Evolutionary conservation across 1,284 basidiomycete species (phyloP).

Genomic region (Agroathelia rolfsii): DNA sequence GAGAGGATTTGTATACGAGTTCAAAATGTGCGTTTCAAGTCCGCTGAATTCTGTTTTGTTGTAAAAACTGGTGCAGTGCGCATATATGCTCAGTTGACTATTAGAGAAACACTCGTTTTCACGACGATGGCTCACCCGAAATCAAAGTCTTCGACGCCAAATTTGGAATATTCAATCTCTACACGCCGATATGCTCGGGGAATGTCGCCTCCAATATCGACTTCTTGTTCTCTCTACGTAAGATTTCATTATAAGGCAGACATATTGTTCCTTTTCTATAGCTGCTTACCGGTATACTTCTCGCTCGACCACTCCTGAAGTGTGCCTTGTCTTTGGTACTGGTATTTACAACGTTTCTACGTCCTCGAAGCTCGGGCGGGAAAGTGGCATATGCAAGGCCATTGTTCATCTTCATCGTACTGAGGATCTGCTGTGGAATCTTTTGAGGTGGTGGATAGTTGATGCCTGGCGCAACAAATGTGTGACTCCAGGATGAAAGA

Average conservation of each 20-base stretch:
- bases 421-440: conserved; percentile 72
- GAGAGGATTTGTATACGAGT: conserved; percentile 94
- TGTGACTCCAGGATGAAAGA: conserved; percentile 70
- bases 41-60: conserved; percentile 87
- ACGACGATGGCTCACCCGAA: conserved; percentile 57
- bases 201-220: conserved; percentile 46
- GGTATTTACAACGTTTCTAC: conserved; percentile 59
- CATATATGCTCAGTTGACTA: conserved; percentile 6
- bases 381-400: conserved; percentile 81
- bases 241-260: conserved; percentile 4
- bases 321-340: conserved; percentile 45
- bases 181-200: conserved; percentile 85
- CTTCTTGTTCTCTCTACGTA: conserved; percentile 37
- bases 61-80: conserved; percentile 59
- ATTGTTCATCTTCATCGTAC: conserved; percentile 78
- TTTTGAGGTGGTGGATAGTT: conserved; percentile 58
- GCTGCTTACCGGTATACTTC: conserved; percentile 30
- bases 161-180: conserved; percentile 97
- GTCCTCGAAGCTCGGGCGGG: conserved; percentile 76
- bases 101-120: conserved; percentile 3
- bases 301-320: conserved; percentile 77
- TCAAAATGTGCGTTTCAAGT: conserved; percentile 93
- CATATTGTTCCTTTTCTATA: conserved; percentile 9
- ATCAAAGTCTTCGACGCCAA: conserved; percentile 99
- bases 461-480: conserved; percentile 36